These are phyloP conservation scores for Ogataea dorogensis DNA, from an alignment of 805 yeast species.

Conservation along the genomic window DNA sequence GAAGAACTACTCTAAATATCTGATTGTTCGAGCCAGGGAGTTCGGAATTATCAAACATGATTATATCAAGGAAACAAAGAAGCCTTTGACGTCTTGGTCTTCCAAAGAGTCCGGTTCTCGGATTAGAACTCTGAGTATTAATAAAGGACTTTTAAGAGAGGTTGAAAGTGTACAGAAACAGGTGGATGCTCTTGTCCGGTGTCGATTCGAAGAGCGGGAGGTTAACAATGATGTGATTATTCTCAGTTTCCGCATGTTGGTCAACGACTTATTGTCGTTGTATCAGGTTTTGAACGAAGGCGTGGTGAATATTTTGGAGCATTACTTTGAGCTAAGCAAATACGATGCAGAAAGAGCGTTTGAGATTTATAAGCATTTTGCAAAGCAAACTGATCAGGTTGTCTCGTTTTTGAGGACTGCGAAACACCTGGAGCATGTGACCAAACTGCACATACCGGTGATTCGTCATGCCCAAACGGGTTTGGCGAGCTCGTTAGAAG, in stretches of 20 bases:
- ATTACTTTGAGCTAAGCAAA: constrained; percentile 89
- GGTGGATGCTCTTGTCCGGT: constrained; percentile 69
- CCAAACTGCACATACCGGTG: constrained; percentile 90
- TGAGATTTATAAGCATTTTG: constrained; percentile 79
- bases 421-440: constrained; percentile 79
- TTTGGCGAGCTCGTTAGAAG: constrained; percentile 79
- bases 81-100: constrained; percentile 29
- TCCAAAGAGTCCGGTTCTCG: constrained; percentile 53
- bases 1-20: constrained; percentile 68
- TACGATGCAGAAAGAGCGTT: constrained; percentile 85
- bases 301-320: constrained; percentile 88
- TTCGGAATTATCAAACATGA: constrained; percentile 64
- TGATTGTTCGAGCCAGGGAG: constrained; percentile 66
- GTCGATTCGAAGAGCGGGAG: constrained; percentile 76
- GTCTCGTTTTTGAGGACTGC: constrained; percentile 87
- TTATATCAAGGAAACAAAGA: constrained; percentile 67
- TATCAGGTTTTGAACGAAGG: constrained; percentile 95
- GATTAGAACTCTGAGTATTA: constrained; percentile 62
- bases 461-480: constrained; percentile 97
- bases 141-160: constrained; percentile 79
- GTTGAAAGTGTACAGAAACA: constrained; percentile 83
- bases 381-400: constrained; percentile 80
- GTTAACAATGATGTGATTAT: constrained; percentile 80
- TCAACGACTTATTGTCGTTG: constrained; percentile 81
- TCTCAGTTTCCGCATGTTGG: constrained; percentile 82